Conservation (phyloP, 768 basidiomycete genomes). For the Amanita brunnescens region DNA sequence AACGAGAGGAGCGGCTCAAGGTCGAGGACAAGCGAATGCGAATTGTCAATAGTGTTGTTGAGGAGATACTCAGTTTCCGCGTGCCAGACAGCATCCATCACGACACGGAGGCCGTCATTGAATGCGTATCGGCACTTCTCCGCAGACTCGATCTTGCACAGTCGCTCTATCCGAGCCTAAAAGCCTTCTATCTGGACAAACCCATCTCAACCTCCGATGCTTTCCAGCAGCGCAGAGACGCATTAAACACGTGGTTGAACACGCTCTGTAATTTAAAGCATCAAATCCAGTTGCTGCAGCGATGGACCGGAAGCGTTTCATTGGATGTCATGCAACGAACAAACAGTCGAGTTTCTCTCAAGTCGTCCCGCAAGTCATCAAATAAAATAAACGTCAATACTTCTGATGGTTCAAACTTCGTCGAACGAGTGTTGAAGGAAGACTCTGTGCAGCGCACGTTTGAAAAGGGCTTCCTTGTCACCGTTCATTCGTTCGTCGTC, state of each 20-base stretch:
- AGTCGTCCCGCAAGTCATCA: constrained; percentile 18
- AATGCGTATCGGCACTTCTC: constrained; percentile 58
- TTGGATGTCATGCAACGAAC: constrained; percentile 82
- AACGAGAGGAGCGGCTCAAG: constrained; percentile 73
- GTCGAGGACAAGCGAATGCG: constrained; percentile 79
- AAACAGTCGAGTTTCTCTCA: constrained; percentile 46
- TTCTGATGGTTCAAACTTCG: constrained; percentile 74
- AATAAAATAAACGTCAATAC: constrained; percentile 15
- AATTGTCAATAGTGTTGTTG: constrained; percentile 73
- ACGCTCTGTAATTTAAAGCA: constrained; percentile 77
- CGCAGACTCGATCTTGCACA: constrained; percentile 74
- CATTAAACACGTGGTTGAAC: constrained; percentile 89
- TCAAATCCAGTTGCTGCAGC: constrained; percentile 71
- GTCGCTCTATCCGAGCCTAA: constrained; percentile 79
- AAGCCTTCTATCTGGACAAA: constrained; percentile 73
- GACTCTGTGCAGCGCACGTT: constrained; percentile 94
- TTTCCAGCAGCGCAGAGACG: constrained; percentile 81
- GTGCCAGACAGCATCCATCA: constrained; percentile 35
- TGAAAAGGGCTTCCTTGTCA: constrained; percentile 81
- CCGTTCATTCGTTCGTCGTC: constrained; percentile 80
- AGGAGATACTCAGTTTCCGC: constrained; percentile 73
- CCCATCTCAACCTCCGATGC: constrained; percentile 51
- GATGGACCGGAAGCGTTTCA: constrained; percentile 91
- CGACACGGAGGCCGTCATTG: constrained; percentile 38
- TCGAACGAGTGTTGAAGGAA: constrained; percentile 91